Evolutionary conservation across 306 rosid species (phyloP), one percentile per base, ranked within the genome.

Genomic region (Luffa acutangula): DNA sequence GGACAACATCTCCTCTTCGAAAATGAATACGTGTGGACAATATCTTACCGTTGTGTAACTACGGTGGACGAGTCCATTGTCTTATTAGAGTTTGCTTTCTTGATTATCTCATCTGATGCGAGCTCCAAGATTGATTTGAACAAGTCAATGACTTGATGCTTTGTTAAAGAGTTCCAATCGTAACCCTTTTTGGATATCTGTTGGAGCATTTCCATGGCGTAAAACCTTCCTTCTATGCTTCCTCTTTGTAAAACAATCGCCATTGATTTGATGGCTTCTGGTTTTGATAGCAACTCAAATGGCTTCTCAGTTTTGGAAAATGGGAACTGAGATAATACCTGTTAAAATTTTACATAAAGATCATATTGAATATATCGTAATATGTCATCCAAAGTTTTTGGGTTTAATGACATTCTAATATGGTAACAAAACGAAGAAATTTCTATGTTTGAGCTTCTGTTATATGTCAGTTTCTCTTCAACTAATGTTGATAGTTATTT

Each of bases 51-150:
- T 4, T 67, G 49, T 41, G 25, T 18, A 9, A 39, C 4, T 67
- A n/a, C 8, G 8, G 49, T 41, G 15, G 34, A 25, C 31, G 31
- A 39, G 3, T 41, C 17, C 0, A 3, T 39, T 0, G 3, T 37
- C 31, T 3, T 66, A 1, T 8, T 8, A 3, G 73, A 8, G 17
- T 84, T 85, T 17, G 89, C 87, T 41, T 84, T 84, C 82, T 82
- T 67, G 67, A 78, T 78, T 14, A 88, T 83, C 75, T 85, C 88
- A 49, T 88, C 92, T 0, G 90, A 86, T 10, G 80, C 86, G 0
- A 88, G 77, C 83, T 88, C 92, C 72, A 88, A 48, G 77, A 88
- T 51, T 6, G 88, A 84, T 59, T 88, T 88, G 54, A 88, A 85
- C 63, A 88, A 80, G 78, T 86, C 87, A 5, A 71, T 56, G 15